phyloP scores from a whole-genome alignment of 2,329 filamentous ascomycete species.

The Phyllosticta ampelicida region DNA sequence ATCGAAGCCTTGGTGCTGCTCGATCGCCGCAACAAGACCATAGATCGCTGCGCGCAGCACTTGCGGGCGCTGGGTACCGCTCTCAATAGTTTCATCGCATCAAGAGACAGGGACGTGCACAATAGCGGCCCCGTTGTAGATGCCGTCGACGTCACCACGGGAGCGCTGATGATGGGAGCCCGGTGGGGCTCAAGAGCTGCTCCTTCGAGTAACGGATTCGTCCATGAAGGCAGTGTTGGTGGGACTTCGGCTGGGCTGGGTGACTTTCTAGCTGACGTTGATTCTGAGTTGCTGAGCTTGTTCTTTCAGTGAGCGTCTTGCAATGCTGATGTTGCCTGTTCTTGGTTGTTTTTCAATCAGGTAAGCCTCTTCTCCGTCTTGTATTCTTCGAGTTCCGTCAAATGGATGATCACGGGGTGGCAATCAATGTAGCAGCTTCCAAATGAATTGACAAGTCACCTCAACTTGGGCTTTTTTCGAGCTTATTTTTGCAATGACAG shows the following conservation, averaged over 20 bases:
- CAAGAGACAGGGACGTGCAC: not conserved
- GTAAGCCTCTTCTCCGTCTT: no score
- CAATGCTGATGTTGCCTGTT: no score
- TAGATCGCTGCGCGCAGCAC: slow-evolving; percentile 22
- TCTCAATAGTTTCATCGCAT: not conserved
- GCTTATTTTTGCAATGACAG: no score
- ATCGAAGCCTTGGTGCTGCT: slow-evolving; percentile 16
- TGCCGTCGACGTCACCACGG: not conserved
- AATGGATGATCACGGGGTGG: no score
- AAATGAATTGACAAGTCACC: no score
- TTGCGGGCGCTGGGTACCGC: slow-evolving; percentile 16
- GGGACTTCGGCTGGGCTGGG: slow-evolving; percentile 18
- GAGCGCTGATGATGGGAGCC: not conserved
- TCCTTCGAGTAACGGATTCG: not conserved
- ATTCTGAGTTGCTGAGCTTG: slow-evolving; percentile 14
- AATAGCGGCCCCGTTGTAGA: not conserved
- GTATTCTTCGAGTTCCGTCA: no score
- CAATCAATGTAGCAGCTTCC: no score
- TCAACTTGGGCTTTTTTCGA: no score
- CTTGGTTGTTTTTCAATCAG: no score
- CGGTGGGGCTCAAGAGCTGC: no score
- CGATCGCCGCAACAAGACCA: slow-evolving; percentile 21
- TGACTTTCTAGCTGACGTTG: slow-evolving; percentile 29
- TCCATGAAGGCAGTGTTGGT: not conserved
- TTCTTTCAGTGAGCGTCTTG: slow-evolving; percentile 1